These are phyloP conservation scores for Coemansia sp. DNA, from an alignment of 192 early-diverging fungal species.

Conservation along the genomic window DNA sequence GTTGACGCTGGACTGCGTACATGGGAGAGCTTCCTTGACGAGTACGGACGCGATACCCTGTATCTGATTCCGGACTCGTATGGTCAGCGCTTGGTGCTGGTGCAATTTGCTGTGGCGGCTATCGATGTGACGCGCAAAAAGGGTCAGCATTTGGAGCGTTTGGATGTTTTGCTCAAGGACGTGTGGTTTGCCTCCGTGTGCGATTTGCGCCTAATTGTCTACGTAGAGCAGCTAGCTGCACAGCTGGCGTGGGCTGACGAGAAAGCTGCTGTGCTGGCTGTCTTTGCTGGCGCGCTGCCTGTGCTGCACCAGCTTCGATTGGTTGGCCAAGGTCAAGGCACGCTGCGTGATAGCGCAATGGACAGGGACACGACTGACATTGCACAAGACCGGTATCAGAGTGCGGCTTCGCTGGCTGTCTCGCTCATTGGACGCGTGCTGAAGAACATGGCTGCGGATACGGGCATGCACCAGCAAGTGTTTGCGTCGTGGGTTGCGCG, in stretches of 20 bases:
- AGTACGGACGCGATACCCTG: conserved; percentile 51
- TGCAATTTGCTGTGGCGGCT: conserved; percentile 26
- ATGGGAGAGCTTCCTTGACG: conserved; percentile 56
- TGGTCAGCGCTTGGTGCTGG: conserved; percentile 40
- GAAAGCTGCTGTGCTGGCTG: conserved; percentile 1
- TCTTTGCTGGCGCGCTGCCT: conserved; percentile 29
- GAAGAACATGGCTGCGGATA: conserved; percentile 7
- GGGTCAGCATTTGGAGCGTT: conserved; percentile 14
- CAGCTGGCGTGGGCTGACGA: conserved; percentile 38
- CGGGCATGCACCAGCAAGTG: conserved; percentile 6
- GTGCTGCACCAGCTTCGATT: conserved; percentile 12
- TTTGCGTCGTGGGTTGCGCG: conserved; percentile 37
- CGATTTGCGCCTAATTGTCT: conserved; percentile 29
- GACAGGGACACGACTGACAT: not conserved
- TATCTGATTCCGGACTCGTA: conserved; percentile 31
- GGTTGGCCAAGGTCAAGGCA: conserved; percentile 9
- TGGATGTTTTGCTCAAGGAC: conserved; percentile 27
- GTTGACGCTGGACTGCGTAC: conserved; percentile 44
- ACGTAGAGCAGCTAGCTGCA: conserved; percentile 34
- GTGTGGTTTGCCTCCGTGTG: conserved; percentile 49
- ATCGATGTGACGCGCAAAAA: conserved; percentile 16
- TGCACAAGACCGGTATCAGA: not conserved
- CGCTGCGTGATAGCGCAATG: conserved; percentile 2
- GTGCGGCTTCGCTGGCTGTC: conserved; percentile 19
- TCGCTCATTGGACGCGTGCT: conserved; percentile 33